phyloP scores from a whole-genome alignment of 2,329 filamentous ascomycete species.

The Knoxdaviesia proteae region DNA sequence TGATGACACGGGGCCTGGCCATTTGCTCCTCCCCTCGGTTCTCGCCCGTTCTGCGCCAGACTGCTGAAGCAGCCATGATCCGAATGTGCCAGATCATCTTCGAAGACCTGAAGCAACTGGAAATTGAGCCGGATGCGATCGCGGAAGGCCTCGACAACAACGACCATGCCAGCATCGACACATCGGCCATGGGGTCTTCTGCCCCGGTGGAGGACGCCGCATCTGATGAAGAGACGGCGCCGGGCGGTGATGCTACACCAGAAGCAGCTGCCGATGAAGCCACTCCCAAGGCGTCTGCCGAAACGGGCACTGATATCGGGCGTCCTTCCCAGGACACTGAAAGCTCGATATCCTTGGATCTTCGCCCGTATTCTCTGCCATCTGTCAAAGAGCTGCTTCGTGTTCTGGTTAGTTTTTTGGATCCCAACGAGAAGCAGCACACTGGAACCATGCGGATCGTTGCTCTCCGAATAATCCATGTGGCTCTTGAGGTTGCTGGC shows the following conservation, averaged over 20 bases:
- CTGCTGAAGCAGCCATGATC: slow-evolving; percentile 92
- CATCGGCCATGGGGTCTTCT: slow-evolving; percentile 52
- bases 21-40: slow-evolving; percentile 91
- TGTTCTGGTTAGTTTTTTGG: slow-evolving; percentile 78
- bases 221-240: slow-evolving; percentile 26
- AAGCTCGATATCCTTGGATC: slow-evolving; percentile 23
- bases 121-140: slow-evolving; percentile 52
- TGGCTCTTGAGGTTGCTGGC: slow-evolving; percentile 86
- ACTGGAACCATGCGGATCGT: slow-evolving; percentile 94
- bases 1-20: slow-evolving; percentile 95
- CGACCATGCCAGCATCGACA: slow-evolving; percentile 48
- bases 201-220: slow-evolving; percentile 5
- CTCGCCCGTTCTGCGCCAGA: slow-evolving; percentile 73
- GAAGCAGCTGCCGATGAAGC: neutral
- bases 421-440: slow-evolving; percentile 81
- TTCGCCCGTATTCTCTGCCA: slow-evolving; percentile 79
- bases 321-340: neutral
- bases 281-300: slow-evolving; percentile 21
- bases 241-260: neutral
- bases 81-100: slow-evolving; percentile 99
- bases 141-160: slow-evolving; percentile 43
- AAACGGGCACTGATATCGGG: neutral
- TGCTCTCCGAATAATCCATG: slow-evolving; percentile 91
- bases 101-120: slow-evolving; percentile 70
- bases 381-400: slow-evolving; percentile 89